These are phyloP conservation scores for Vachellia collinsii DNA, from an alignment of 306 rosid species.

Conservation along the genomic window DNA sequence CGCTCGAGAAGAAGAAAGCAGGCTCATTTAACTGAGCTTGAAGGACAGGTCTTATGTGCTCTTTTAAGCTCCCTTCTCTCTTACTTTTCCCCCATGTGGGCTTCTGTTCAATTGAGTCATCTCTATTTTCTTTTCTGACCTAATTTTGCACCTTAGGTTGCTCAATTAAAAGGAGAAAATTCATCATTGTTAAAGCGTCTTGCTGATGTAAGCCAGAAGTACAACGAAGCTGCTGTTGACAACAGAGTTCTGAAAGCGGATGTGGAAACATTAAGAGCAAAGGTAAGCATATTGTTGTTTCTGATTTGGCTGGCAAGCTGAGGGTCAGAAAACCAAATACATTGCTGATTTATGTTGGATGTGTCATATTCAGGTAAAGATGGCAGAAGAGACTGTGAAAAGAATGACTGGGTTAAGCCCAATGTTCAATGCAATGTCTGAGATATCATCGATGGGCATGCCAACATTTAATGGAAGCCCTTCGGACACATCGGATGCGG, in stretches of 20 bases:
- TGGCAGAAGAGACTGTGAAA: conserved; percentile 90
- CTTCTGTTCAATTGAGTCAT: conserved; percentile 14
- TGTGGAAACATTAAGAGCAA: conserved; percentile 90
- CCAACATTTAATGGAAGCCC: conserved; percentile 71
- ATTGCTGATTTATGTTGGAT: neutral
- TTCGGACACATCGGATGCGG: conserved; percentile 76
- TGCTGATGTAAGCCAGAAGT: conserved; percentile 70
- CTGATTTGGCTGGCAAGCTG: conserved; percentile 31
- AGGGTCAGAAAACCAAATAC: conserved; percentile 19
- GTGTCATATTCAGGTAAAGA: conserved; percentile 62
- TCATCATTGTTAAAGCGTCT: conserved; percentile 80
- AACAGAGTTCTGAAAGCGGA: conserved; percentile 92
- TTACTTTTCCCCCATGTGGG: neutral
- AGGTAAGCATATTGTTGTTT: conserved; percentile 54
- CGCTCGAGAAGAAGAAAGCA: conserved; percentile 99
- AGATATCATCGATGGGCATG: conserved; percentile 61
- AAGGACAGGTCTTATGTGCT: conserved; percentile 62
- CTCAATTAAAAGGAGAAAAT: conserved; percentile 82
- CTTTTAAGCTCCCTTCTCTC: conserved; percentile 3
- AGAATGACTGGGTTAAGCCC: conserved; percentile 74
- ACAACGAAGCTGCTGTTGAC: conserved; percentile 81
- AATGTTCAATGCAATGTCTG: conserved; percentile 61
- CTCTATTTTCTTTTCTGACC: conserved; percentile 32
- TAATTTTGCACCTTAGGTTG: conserved; percentile 56
- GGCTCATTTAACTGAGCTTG: conserved; percentile 93